Base-by-base conservation (phyloP, 2,329 filamentous ascomycete species). In the Erysiphe pulchra region DNA sequence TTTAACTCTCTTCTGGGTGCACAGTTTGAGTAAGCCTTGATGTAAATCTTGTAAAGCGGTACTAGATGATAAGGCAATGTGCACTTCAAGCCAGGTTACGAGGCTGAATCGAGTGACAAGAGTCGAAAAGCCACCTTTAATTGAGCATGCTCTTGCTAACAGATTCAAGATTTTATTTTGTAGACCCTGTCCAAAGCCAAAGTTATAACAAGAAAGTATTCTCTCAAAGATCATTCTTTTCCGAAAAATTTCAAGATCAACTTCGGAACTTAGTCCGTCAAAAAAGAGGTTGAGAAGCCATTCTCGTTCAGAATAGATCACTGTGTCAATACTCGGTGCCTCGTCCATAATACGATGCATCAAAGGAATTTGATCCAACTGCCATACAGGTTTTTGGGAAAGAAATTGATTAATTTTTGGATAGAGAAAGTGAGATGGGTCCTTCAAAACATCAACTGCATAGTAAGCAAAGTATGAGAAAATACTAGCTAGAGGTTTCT, bases 351-450 rank as follows among this genome's bases (percentile, higher is more conserved):
- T 65, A 50, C 71, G 68, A 52, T 72, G 67, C 20, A 74, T 73
- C n/a, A 87, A 66, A 8, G 90, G 70, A 20, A 90, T 72, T 56
- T 74, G 77, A 48, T 81, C 73, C 16, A 77, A 57, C 12, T 76
- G 68, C 87, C 87, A 95, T 20, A 68, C 61, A 0, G 87, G 86
- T 0, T 75, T 72, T 45, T 75, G 75, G 18, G 82, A 82, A 33
- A 95, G 70, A 59, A 86, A 94, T 6, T 69, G 67, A 63, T 92
- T 93, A 61, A 90, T 65, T 58, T 93, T 93, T 47, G 75, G 73
- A 58, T 93, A 95, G 34, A 94, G 70, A 49, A 73, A 73, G 56
- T 92, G 83, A 14, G 84, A 68, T 0, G 87, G 87, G 49, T 83
- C 77, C 18, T 68, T 70, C 41, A 92, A 63, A 14, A 92, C 73